Evolutionary conservation across 2,329 filamentous ascomycete species (phyloP).

Genomic region (Grosmannia clavigera): DNA sequence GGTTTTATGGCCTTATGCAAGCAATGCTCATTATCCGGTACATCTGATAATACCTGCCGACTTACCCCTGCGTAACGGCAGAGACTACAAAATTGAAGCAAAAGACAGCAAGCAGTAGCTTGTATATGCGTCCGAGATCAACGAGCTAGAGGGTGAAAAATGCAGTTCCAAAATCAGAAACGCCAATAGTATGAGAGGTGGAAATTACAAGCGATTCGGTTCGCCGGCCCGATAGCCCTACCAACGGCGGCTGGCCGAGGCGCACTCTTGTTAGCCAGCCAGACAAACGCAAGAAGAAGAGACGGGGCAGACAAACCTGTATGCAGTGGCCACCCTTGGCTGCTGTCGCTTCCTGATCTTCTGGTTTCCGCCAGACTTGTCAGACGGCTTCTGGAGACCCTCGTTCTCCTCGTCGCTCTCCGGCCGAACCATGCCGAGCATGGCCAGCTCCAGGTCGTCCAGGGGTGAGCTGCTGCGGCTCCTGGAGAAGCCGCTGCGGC

Average conservation of each 20-base stretch:
- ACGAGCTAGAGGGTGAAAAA: background rate
- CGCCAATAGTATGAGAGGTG: background rate
- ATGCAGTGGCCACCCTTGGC: slow-evolving; percentile 6
- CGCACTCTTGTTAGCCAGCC: background rate
- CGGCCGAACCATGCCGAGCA: slow-evolving; percentile 15
- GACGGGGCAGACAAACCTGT: slow-evolving; percentile 3
- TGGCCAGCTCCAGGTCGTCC: slow-evolving; percentile 13
- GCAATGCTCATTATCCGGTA: too few species aligned
- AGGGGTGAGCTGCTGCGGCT: slow-evolving; percentile 14
- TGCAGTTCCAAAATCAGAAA: background rate
- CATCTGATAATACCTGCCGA: too few species aligned
- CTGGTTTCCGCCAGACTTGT: background rate
- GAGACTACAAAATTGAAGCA: background rate
- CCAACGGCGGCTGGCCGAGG: background rate
- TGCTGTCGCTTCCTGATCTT: slow-evolving; percentile 2
- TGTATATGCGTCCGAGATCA: too few species aligned
- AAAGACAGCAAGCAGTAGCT: too few species aligned
- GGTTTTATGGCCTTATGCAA: too few species aligned
- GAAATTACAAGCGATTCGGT: background rate
- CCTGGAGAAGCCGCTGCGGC: background rate
- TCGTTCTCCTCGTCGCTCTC: slow-evolving; percentile 3
- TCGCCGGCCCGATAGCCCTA: background rate
- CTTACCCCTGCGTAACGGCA: too few species aligned
- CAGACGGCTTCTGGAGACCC: background rate
- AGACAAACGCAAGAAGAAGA: background rate